Evolutionary conservation across 345 rosid genomes (phyloP).

Genomic region (Eucalyptus sp.): DNA sequence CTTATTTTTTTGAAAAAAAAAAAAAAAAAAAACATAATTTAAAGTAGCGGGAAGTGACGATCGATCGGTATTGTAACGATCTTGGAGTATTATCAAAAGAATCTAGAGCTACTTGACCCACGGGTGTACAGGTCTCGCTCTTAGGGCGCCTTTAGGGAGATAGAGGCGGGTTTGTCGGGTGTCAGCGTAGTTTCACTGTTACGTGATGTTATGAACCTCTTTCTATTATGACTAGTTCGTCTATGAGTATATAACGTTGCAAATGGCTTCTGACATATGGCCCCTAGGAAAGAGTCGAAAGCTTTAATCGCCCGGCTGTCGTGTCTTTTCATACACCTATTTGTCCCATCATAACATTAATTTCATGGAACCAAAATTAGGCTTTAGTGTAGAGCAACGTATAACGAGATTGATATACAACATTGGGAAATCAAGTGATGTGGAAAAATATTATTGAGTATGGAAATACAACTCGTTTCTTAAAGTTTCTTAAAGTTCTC

Average conservation of each 20-base stretch:
- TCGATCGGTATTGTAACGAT: neutral
- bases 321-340: neutral
- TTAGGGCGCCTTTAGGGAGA: neutral
- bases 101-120: neutral
- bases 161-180: neutral
- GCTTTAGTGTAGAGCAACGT: neutral
- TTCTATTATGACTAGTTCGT: neutral
- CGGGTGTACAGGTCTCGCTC: neutral
- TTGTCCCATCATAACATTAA: neutral
- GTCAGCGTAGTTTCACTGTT: neutral
- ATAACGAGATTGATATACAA: neutral
- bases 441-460: neutral
- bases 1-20: neutral
- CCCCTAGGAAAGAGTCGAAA: neutral
- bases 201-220: neutral
- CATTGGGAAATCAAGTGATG: neutral
- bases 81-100: neutral
- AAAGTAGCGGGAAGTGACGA: neutral
- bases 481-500: neutral
- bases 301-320: neutral
- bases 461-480: neutral
- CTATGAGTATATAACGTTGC: neutral
- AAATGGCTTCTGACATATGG: neutral
- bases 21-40: neutral
- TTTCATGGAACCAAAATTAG: neutral